A percentile compares a stretch with the other conserved stretches of the same genome.
Evolutionary conservation across 164 flowering plant genomes (phyloP).

Genomic region (Amborella trichopoda): DNA sequence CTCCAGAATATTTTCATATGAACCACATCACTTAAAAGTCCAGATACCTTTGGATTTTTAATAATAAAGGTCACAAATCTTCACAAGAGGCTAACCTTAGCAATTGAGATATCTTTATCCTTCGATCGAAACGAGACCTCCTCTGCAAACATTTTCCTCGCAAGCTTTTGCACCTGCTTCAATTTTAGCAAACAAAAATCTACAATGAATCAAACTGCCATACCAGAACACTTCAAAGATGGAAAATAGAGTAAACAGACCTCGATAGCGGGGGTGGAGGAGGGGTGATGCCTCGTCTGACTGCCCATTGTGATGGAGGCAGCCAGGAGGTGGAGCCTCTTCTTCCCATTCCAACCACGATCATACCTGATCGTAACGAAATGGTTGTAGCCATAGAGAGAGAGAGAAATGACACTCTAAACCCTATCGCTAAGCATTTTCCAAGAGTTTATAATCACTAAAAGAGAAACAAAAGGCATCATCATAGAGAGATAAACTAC

Average conservation of each 20-base stretch:
- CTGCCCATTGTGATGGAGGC: constrained; percentile 12
- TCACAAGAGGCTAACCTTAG: constrained; percentile 23
- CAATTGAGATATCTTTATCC: constrained; percentile 54
- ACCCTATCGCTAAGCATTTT: not conserved
- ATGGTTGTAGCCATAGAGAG: not conserved
- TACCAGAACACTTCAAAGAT: not conserved
- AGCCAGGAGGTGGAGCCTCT: constrained; percentile 12
- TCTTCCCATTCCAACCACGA: constrained; percentile 12
- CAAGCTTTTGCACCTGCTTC: constrained; percentile 33
- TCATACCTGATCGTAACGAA: constrained; percentile 20
- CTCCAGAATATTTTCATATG: not conserved
- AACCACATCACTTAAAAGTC: not conserved
- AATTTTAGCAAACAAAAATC: not conserved
- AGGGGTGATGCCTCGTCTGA: constrained; percentile 14
- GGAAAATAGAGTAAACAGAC: constrained; percentile 5
- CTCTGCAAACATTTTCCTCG: constrained; percentile 42
- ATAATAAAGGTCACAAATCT: not conserved
- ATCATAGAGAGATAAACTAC: no score
- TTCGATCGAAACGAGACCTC: constrained; percentile 51
- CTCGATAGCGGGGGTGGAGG: constrained; percentile 15
- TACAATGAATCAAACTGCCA: not conserved
- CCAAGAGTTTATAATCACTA: no score
- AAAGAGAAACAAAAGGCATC: no score
- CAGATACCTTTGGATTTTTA: not conserved
- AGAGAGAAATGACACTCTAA: not conserved